Conservation (phyloP, 2,329 filamentous ascomycete species). For the Colletotrichum orchidophilum region DNA sequence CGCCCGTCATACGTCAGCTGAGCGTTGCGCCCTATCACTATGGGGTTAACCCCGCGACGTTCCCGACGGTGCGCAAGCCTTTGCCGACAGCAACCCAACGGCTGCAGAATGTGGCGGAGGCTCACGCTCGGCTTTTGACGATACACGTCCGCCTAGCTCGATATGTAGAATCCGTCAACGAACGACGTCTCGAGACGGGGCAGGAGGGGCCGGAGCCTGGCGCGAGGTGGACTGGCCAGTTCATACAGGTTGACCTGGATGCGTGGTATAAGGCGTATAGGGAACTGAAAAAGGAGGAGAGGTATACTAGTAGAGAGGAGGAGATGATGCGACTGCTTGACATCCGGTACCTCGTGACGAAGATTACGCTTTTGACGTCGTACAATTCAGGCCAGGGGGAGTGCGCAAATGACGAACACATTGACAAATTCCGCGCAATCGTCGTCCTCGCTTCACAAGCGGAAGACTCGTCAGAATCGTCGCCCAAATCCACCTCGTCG, state of each 20-base stretch:
- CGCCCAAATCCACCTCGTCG: too few relatives aligned
- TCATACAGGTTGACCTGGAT: neutral
- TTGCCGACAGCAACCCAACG: neutral
- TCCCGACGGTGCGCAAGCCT: neutral
- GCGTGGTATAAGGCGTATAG: neutral
- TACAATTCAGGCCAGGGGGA: neutral
- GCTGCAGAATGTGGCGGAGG: conserved; percentile 37
- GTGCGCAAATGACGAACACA: conserved; percentile 43
- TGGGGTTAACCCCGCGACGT: neutral
- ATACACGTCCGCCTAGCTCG: conserved; percentile 39
- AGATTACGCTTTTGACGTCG: neutral
- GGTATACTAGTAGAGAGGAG: neutral
- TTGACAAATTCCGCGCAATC: conserved; percentile 38
- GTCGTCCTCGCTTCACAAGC: neutral
- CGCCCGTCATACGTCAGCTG: neutral
- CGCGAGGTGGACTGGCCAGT: neutral
- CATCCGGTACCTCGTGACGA: neutral
- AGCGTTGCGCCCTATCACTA: conserved; percentile 1
- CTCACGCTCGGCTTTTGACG: conserved; percentile 42
- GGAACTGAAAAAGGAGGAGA: neutral
- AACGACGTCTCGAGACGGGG: conserved; percentile 22
- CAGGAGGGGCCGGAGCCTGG: neutral
- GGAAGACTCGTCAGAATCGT: neutral
- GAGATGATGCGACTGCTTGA: neutral
- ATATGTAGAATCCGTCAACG: conserved; percentile 40